Percentiles rank a stretch among this genome's conserved stretches.
Evolutionary conservation across 1,284 basidiomycete genomes (phyloP).

Genomic region (Farysia itapuensis): DNA sequence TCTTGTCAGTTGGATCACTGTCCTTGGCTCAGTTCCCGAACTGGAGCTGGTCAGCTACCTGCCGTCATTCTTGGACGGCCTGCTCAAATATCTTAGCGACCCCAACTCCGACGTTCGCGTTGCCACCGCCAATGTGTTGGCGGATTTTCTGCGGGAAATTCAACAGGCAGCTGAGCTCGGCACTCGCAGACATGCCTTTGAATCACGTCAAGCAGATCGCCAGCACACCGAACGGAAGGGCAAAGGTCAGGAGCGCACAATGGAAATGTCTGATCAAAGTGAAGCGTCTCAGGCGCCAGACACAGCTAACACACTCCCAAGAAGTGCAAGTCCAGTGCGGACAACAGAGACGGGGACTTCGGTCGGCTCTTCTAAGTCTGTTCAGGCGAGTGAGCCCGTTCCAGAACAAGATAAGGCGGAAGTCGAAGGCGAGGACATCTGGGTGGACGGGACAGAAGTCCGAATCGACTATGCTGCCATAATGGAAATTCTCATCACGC

Average conservation of each 20-base stretch:
- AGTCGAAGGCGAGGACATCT: slow-evolving; percentile 65
- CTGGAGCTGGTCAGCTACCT: slow-evolving; percentile 91
- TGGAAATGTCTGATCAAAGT: background rate
- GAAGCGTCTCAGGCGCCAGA: background rate
- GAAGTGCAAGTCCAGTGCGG: background rate
- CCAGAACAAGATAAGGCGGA: slow-evolving; percentile 61
- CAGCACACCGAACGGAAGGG: slow-evolving; percentile 46
- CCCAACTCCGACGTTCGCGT: slow-evolving; percentile 90
- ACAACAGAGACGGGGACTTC: background rate
- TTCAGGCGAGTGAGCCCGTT: slow-evolving; percentile 17
- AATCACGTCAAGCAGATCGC: slow-evolving; percentile 18
- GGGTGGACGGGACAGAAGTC: slow-evolving; percentile 91
- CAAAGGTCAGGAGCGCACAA: slow-evolving; percentile 64
- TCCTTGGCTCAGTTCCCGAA: slow-evolving; percentile 94
- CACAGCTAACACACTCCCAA: background rate
- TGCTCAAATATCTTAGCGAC: slow-evolving; percentile 88
- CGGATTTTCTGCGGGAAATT: slow-evolving; percentile 87
- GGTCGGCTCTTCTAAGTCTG: background rate
- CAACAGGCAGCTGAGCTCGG: slow-evolving; percentile 48
- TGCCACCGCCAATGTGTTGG: slow-evolving; percentile 85
- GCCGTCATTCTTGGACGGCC: slow-evolving; percentile 89
- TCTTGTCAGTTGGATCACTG: slow-evolving; percentile 92
- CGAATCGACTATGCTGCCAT: slow-evolving; percentile 87
- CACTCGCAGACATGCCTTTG: slow-evolving; percentile 15
- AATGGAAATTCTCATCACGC: slow-evolving; percentile 89